Evolutionary conservation across 768 basidiomycete genomes (phyloP).

Genomic region (Exsudoporus frostii): DNA sequence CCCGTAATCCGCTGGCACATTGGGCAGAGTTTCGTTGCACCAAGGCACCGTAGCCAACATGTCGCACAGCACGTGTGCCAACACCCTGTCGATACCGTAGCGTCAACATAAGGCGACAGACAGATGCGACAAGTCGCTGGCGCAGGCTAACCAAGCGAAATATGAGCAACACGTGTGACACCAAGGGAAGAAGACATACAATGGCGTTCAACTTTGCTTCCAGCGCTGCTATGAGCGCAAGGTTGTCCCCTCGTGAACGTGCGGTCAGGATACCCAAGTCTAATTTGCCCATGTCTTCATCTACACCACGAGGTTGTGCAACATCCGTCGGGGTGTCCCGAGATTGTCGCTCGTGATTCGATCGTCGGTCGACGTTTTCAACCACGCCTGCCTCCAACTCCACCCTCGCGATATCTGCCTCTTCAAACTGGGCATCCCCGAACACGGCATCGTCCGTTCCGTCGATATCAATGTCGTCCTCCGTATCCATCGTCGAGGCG

Average conservation of each 20-base stretch:
- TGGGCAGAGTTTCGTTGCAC: conserved; percentile 78
- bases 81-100: conserved; percentile 78
- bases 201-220: conserved; percentile 59
- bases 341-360: conserved; percentile 33
- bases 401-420: conserved; percentile 56
- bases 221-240: conserved; percentile 50
- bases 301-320: neutral
- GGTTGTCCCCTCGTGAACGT: conserved; percentile 44
- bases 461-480: conserved; percentile 79
- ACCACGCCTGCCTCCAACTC: conserved; percentile 33
- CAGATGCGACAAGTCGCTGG: conserved; percentile 67
- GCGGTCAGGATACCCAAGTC: conserved; percentile 51
- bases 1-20: conserved; percentile 85
- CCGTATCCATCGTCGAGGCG: conserved; percentile 56
- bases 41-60: conserved; percentile 84
- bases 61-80: conserved; percentile 85
- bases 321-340: conserved; percentile 21
- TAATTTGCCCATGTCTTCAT: conserved; percentile 42
- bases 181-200: conserved; percentile 39
- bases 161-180: conserved; percentile 29
- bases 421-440: conserved; percentile 74
- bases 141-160: conserved; percentile 13
- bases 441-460: conserved; percentile 68
- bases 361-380: conserved; percentile 6
- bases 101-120: conserved; percentile 72